Conservation (phyloP, 169 alveolate species). For the Eimeria praecox region DNA sequence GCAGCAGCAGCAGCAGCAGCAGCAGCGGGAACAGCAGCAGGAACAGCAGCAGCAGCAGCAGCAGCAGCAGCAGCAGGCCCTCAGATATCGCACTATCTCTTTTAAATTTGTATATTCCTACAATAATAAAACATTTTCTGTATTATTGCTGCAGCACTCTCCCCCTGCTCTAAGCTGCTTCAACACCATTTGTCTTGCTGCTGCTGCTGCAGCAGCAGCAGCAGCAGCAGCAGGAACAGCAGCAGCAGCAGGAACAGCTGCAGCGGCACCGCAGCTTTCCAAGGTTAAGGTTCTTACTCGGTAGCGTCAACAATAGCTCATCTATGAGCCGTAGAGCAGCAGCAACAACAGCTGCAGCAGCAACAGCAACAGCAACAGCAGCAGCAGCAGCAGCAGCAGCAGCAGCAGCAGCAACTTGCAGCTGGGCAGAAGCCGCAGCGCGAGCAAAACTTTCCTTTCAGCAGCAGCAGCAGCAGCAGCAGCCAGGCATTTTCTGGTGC, state of each 20-base stretch:
- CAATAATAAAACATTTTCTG: not conserved
- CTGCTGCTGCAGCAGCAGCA: not conserved
- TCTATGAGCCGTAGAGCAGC: not conserved
- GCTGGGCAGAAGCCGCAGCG: not conserved
- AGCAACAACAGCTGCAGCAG: not conserved
- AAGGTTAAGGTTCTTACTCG: not conserved
- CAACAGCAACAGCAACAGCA: slow-evolving; percentile 7
- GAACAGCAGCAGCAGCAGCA: slow-evolving; percentile 1
- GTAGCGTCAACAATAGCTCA: not conserved
- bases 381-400: slow-evolving; percentile 4
- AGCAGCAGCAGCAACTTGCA: not conserved
- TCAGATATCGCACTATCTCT: not conserved
- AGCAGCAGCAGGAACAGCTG: not conserved
- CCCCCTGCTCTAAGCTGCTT: not conserved
- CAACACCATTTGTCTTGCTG: not conserved
- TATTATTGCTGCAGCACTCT: not conserved
- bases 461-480: slow-evolving; percentile 50
- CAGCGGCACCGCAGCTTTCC: not conserved
- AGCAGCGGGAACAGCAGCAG: not conserved
- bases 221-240: slow-evolving; percentile 32
- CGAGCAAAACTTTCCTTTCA: not conserved
- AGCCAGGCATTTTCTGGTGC: not conserved
- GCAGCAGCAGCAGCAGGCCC: not conserved
- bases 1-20: not conserved
- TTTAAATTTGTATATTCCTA: too few relatives aligned